A percentile compares a stretch with the other conserved stretches of the same genome.
Conservation (phyloP, 495 filamentous ascomycete genomes). For the Talaromyces proteolyticus region DNA sequence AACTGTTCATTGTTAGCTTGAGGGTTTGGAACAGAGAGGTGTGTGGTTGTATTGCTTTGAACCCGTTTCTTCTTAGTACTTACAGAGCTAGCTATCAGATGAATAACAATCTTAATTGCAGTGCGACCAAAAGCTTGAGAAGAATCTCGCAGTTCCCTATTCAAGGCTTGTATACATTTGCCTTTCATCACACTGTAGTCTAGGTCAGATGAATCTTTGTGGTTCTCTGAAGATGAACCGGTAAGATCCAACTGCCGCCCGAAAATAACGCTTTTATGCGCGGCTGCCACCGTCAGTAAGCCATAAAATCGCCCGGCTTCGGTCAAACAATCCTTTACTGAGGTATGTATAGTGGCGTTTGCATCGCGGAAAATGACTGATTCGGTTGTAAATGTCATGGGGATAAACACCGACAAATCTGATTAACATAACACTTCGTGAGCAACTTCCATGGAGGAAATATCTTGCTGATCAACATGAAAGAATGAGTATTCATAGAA, state of each 20-base stretch:
- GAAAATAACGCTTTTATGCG: constrained; percentile 24
- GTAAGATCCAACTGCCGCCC: constrained; percentile 12
- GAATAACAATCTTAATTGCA: constrained; percentile 31
- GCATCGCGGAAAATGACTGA: constrained; percentile 6
- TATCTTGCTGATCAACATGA: too few relatives aligned
- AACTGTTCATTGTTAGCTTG: constrained; percentile 15
- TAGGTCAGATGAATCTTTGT: constrained; percentile 14
- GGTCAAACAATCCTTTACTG: constrained; percentile 24
- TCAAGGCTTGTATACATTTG: constrained; percentile 27
- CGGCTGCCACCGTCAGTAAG: constrained; percentile 31
- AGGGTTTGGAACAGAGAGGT: not conserved
- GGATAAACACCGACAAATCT: constrained; percentile 29
- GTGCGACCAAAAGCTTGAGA: constrained; percentile 18
- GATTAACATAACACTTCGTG: not conserved
- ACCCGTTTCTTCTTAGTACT: too few relatives aligned
- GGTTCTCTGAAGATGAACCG: not conserved
- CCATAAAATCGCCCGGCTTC: constrained; percentile 30
- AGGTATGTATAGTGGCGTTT: constrained; percentile 18
- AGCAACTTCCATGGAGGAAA: not conserved
- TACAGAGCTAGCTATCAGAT: constrained; percentile 28
- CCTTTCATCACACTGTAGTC: constrained; percentile 33
- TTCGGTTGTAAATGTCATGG: constrained; percentile 31
- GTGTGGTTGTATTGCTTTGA: not conserved
- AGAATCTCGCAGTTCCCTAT: constrained; percentile 23
- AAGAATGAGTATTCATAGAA: too few relatives aligned